Evolutionary conservation across 257 asterid species (phyloP).

Genomic region (Solanum corneliomulleri): DNA sequence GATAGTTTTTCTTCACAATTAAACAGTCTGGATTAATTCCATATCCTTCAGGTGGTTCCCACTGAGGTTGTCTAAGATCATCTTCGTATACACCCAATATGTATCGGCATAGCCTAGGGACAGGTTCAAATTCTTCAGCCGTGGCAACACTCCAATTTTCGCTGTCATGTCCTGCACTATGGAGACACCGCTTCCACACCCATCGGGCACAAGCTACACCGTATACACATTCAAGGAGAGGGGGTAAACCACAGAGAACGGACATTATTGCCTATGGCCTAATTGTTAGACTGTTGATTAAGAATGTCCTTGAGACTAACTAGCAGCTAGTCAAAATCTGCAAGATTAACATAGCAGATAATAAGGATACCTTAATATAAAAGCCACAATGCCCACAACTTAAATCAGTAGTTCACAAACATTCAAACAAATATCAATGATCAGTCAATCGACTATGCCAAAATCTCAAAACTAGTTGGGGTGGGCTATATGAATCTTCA

Average conservation of each 20-base stretch:
- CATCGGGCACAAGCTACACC: slow-evolving; percentile 69
- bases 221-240: slow-evolving; percentile 70
- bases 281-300: background rate
- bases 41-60: slow-evolving; percentile 67
- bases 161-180: slow-evolving; percentile 67
- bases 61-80: slow-evolving; percentile 44
- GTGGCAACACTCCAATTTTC: slow-evolving; percentile 59
- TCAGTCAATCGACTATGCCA: background rate
- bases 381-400: background rate
- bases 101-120: slow-evolving; percentile 76
- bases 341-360: background rate
- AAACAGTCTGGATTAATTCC: slow-evolving; percentile 51
- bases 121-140: slow-evolving; percentile 63
- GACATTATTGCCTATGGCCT: slow-evolving; percentile 36
- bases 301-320: background rate
- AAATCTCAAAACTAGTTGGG: background rate
- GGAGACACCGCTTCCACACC: slow-evolving; percentile 82
- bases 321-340: background rate
- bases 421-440: background rate
- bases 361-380: background rate
- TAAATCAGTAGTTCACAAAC: background rate
- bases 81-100: slow-evolving; percentile 64
- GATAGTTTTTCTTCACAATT: slow-evolving; percentile 37
- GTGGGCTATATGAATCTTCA: background rate
- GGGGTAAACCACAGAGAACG: slow-evolving; percentile 53